phyloP scores from a whole-genome alignment of 1,284 basidiomycete species.

The Ustanciosporium gigantosporum region DNA sequence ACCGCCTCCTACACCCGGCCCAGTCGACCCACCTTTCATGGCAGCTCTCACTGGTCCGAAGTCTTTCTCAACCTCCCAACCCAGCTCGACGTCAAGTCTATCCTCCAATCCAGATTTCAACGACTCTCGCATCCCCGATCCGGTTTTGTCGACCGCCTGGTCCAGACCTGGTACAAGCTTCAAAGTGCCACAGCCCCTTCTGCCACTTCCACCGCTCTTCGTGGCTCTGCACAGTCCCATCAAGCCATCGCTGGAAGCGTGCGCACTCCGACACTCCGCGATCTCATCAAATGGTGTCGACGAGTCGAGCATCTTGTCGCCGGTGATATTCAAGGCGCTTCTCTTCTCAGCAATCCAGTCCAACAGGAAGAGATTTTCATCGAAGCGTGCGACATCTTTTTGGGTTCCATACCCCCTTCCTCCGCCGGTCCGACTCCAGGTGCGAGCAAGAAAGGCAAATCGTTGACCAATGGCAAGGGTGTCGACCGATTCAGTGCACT shows the following conservation, averaged over 20 bases:
- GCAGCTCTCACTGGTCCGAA: constrained; percentile 67
- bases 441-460: constrained; percentile 1
- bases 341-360: constrained; percentile 69
- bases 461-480: constrained; percentile 13
- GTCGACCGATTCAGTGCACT: constrained; percentile 31
- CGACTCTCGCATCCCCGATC: constrained; percentile 17
- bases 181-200: constrained; percentile 28
- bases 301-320: constrained; percentile 69
- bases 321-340: constrained; percentile 4
- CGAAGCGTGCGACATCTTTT: constrained; percentile 89
- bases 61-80: constrained; percentile 36
- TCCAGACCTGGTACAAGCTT: constrained; percentile 47
- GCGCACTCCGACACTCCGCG: constrained; percentile 69
- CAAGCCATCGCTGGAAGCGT: constrained; percentile 18
- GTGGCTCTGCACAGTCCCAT: constrained; percentile 1
- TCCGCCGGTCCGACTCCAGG: not conserved
- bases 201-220: constrained; percentile 4
- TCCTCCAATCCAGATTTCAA: constrained; percentile 37
- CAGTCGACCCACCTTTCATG: constrained; percentile 65
- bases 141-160: constrained; percentile 31
- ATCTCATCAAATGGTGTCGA: constrained; percentile 84
- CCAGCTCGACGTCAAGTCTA: constrained; percentile 42
- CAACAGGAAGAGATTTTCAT: constrained; percentile 87
- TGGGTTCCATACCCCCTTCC: constrained; percentile 67
- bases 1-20: not conserved